Conservation (phyloP, 2,329 filamentous ascomycete species). For the Coleophoma crateriformis region DNA sequence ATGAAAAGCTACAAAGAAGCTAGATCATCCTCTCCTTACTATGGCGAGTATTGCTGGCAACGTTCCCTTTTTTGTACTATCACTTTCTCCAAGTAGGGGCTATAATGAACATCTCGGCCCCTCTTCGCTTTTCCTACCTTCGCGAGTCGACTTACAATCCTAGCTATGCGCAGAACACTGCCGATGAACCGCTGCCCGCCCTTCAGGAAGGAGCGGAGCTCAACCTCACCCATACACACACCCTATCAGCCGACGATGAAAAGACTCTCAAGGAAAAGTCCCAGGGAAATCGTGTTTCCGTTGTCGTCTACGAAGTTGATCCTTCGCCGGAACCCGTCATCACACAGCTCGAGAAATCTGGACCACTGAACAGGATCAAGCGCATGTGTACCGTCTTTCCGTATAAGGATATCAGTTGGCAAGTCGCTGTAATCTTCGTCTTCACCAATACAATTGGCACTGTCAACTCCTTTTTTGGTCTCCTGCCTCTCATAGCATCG, state of each 20-base stretch:
- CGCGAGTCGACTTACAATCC: neutral
- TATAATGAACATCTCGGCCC: neutral
- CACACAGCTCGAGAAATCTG: neutral
- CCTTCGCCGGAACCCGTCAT: neutral
- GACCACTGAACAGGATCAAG: neutral
- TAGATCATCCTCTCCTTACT: too few species aligned
- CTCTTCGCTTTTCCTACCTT: neutral
- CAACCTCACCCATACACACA: conserved; percentile 2
- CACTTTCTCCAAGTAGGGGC: neutral
- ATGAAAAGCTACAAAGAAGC: too few species aligned
- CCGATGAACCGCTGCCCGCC: neutral
- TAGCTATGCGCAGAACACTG: neutral
- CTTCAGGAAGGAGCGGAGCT: neutral
- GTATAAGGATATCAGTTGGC: conserved; percentile 1
- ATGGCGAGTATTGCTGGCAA: neutral
- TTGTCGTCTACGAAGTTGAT: neutral
- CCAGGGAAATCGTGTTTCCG: conserved; percentile 1
- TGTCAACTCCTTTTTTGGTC: conserved; percentile 1
- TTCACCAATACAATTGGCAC: neutral
- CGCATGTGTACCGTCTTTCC: conserved; percentile 2
- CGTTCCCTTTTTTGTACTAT: neutral
- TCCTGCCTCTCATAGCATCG: neutral
- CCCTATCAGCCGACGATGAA: neutral
- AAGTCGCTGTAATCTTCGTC: neutral
- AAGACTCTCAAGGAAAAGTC: neutral